Conservation (phyloP, 1,284 basidiomycete species). For the Cerrena zonata region DNA sequence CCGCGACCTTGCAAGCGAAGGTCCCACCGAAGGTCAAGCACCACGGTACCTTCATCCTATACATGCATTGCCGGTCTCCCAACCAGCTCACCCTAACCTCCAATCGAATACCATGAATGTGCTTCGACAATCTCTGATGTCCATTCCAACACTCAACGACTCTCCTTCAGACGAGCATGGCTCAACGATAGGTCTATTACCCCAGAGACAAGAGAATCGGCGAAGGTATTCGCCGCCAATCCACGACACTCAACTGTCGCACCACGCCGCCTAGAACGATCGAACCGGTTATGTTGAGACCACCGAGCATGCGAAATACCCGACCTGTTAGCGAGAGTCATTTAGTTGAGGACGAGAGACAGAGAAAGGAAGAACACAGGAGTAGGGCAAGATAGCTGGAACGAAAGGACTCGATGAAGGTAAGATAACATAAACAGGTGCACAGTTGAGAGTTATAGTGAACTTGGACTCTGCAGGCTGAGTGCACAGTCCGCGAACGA, state of each 20-base stretch:
- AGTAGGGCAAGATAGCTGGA: background rate
- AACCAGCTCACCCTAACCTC: background rate
- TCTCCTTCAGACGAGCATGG: background rate
- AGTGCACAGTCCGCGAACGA: conserved; percentile 25
- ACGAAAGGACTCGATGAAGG: background rate
- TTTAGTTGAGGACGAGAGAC: background rate
- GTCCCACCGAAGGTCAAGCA: background rate
- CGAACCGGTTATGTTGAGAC: background rate
- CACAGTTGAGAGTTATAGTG: background rate
- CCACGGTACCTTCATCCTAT: too few species aligned
- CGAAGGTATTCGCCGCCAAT: too few species aligned
- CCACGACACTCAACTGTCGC: too few species aligned
- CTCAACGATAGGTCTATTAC: background rate
- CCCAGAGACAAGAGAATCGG: too few species aligned
- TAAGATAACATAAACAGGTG: background rate
- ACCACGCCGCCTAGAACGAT: background rate
- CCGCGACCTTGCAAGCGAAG: too few species aligned
- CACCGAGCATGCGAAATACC: background rate
- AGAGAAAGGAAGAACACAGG: background rate
- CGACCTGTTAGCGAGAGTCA: background rate
- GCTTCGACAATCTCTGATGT: background rate
- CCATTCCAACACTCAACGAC: background rate
- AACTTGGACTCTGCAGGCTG: background rate
- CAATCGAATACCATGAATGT: background rate
- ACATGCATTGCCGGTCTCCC: background rate